Base-by-base conservation (phyloP, 306 rosid species). In the Coriaria nepalensis region DNA sequence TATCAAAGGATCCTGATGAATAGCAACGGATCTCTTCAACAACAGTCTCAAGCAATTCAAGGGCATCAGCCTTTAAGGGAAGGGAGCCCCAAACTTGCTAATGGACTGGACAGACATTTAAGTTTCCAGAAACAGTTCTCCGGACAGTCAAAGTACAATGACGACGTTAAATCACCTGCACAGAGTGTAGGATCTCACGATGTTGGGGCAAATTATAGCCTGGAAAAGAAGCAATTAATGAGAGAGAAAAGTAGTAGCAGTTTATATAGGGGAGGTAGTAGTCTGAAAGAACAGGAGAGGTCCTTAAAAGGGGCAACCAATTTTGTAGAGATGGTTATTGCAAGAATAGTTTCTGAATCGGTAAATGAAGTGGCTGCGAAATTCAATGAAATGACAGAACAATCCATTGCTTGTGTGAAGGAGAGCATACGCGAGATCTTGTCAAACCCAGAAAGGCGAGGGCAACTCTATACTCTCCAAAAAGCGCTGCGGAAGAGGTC, bases 161-260 rank as follows among this genome's bases (percentile, higher is more conserved):
- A 82, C 9, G 85, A 92, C 68, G 92, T 67, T 47, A 80, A 82
- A 68, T 92, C 93, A 9, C 83, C 94, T 47, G 58, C 94, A 7
- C 92, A 79, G 37, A 92, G 94, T 57, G 81, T 69, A 59, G 98
- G 93, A 50, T 85, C 98, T 68, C 94, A 82, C 50, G 98, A 92
- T 49, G 73, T 78, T 57, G 95, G 94, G 43, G 75, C 95, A 37
- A 75, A 65, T 63, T 67, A 77, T 66, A 79, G 93, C 63, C 65
- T 77, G 60, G 98, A 85, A 64, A 79, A 69, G 78, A 82, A 75
- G 61, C 66, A 74, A 49, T 67, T 68, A 62, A 68, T 57, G 66
- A 79, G 68, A 61, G 94, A 81, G 60, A 77, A 67, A 64, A 72
- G 70, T 74, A 67, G 70, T 61, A 83, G 82, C 52, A 73, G 82